A percentile compares a stretch with the other conserved stretches of the same genome.
phyloP scores from a whole-genome alignment of 768 basidiomycete species.

The Hypsizygus marmoreus region DNA sequence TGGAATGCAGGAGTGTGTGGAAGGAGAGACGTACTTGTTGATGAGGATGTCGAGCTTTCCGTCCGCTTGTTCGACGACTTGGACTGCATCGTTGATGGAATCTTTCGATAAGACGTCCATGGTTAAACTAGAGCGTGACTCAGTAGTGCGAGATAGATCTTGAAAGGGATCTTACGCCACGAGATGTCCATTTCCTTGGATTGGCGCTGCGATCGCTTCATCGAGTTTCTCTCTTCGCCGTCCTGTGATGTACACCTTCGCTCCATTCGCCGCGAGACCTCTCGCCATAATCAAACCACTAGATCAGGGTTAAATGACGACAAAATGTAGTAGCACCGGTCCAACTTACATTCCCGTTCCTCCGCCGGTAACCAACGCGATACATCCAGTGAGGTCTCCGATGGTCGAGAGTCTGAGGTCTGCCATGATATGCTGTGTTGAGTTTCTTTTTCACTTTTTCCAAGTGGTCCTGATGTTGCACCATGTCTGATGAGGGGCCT shows the following conservation, averaged over 20 bases:
- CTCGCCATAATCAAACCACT: conserved; percentile 10
- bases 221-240: conserved; percentile 17
- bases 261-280: conserved; percentile 16
- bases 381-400: too few relatives aligned
- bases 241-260: conserved; percentile 23
- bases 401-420: too few relatives aligned
- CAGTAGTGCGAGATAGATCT: background rate
- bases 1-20: background rate
- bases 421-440: too few relatives aligned
- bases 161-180: conserved; percentile 7
- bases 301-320: too few relatives aligned
- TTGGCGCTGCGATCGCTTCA: background rate
- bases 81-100: conserved; percentile 21
- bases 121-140: background rate
- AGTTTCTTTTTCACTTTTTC: too few relatives aligned
- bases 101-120: conserved; percentile 5
- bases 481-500: too few relatives aligned
- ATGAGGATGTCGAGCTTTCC: conserved; percentile 30
- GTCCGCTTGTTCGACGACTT: conserved; percentile 19
- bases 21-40: conserved; percentile 24
- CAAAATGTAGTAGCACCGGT: too few relatives aligned
- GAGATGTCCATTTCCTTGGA: background rate
- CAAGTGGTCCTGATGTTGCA: too few relatives aligned
- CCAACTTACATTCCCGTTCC: too few relatives aligned
- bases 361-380: too few relatives aligned